phyloP scores from a whole-genome alignment of 2,329 filamentous ascomycete genomes.

The Trichoderma brevicompactum region DNA sequence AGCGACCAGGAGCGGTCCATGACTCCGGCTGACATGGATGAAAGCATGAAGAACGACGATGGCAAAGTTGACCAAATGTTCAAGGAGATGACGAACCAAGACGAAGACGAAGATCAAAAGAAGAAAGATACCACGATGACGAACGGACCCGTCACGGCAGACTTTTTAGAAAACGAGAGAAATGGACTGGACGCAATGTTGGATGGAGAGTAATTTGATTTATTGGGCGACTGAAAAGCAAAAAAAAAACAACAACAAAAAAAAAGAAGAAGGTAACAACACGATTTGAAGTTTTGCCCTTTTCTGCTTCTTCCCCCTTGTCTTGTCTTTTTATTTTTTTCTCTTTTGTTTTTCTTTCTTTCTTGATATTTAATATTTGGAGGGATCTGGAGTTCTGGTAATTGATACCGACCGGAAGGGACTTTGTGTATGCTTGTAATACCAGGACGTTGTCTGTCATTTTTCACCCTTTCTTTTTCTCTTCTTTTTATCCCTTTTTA shows the following conservation, averaged over 20 bases:
- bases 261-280: background rate
- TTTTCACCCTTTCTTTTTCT: background rate
- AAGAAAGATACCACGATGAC: slow-evolving; percentile 38
- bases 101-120: slow-evolving; percentile 53
- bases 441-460: slow-evolving; percentile 19
- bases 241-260: background rate
- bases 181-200: slow-evolving; percentile 53
- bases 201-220: slow-evolving; percentile 46
- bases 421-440: slow-evolving; percentile 23
- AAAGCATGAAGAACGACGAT: slow-evolving; percentile 47
- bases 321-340: background rate
- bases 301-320: background rate
- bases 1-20: slow-evolving; percentile 36
- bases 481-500: background rate
- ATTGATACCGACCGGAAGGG: slow-evolving; percentile 3
- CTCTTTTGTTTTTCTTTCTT: background rate
- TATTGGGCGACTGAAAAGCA: background rate
- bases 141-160: slow-evolving; percentile 47
- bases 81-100: slow-evolving; percentile 58
- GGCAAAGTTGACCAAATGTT: slow-evolving; percentile 61
- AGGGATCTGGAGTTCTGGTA: slow-evolving; percentile 21
- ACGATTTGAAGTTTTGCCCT: background rate
- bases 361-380: background rate
- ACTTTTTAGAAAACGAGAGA: slow-evolving; percentile 51
- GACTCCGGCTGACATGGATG: slow-evolving; percentile 38